A percentile compares a stretch with the other conserved stretches of the same genome.
Conservation (phyloP, 2,329 filamentous ascomycete genomes). For the Hypoxylon sp. region DNA sequence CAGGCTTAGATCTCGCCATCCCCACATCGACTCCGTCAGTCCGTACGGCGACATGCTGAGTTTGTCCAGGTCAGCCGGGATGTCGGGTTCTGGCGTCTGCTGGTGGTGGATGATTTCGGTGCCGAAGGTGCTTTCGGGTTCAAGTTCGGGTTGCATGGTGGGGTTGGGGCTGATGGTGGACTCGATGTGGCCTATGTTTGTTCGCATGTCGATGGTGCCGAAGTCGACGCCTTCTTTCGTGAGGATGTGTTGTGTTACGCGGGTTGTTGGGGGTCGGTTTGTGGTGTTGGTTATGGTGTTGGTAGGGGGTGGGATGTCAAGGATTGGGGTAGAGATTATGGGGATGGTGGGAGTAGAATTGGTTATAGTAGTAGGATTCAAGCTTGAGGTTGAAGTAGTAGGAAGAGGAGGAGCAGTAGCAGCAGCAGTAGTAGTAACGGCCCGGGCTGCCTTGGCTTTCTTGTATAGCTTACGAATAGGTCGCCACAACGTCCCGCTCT, state of each 20-base stretch:
- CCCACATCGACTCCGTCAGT: slow-evolving; percentile 26
- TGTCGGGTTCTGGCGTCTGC: slow-evolving; percentile 7
- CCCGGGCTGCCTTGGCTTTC: slow-evolving; percentile 55
- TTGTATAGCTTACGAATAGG: slow-evolving; percentile 62
- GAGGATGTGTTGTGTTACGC: background rate
- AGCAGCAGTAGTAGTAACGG: slow-evolving; percentile 35
- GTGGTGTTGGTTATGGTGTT: background rate
- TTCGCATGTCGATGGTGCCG: slow-evolving; percentile 11
- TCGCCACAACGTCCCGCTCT: slow-evolving; percentile 60
- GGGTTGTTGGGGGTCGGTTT: too few relatives aligned
- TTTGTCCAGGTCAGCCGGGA: slow-evolving; percentile 15
- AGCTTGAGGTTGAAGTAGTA: too few relatives aligned
- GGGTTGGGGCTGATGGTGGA: background rate
- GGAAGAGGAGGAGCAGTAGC: background rate
- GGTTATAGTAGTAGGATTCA: background rate
- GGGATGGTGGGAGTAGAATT: background rate
- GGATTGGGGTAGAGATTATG: background rate
- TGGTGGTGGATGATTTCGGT: slow-evolving; percentile 13
- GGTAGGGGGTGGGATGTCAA: too few relatives aligned
- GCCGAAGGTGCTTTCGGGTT: slow-evolving; percentile 7
- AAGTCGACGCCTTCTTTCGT: background rate
- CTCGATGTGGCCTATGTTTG: background rate
- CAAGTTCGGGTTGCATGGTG: background rate
- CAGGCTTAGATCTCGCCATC: slow-evolving; percentile 40
- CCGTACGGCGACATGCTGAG: slow-evolving; percentile 24